Evolutionary conservation across 495 filamentous ascomycete genomes (phyloP), one percentile per base, ranked within the genome.

Genomic region (Aspergillus affinis): DNA sequence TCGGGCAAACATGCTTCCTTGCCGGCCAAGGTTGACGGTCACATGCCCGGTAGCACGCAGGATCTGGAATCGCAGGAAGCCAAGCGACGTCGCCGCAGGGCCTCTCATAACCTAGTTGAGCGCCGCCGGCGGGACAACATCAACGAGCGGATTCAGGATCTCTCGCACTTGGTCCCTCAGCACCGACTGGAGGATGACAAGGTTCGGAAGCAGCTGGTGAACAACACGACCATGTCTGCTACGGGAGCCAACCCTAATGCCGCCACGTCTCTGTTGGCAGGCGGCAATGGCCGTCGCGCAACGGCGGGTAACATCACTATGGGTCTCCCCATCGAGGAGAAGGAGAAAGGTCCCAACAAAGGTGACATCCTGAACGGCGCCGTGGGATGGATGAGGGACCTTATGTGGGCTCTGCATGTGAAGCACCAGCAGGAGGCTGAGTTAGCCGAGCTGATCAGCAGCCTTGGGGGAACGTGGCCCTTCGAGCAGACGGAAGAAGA

Each of bases 261-360:
- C 10, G 78, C 78, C 9, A 97, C 94, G 1, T 97, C 95, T 5
- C 82, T 93, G 36, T 82, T 97, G 13, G 94, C 93, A 15, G 93
- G 91, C 2, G 90, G 91, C 48, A 82, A 77, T 61, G 94, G 90
- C 15, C 86, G 92, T 58, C 84, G 94, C 51, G 94, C 94, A 18
- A 83, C 78, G 8, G 84, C 89, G 7, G 92, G 92, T 32, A 94
- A 88, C 68, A 96, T 97, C 60, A 95, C 91, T 4, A 90, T 92
- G 60, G 92, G 93, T 20, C 81, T 96, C 41, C 90, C 93, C 0
- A 84, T 93, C 27, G 94, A 98, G 65, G 94, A 98, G 61, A 98
- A 98, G 65, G 94, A 98, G 74, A 97, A 98, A 64, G 95, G 95
- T 0, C 94, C 94, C 0, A 98, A 98, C 81, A 98, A 98, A 75